These are phyloP conservation scores for Colletotrichum sp. DNA, from an alignment of 2,329 filamentous ascomycete genomes.

Conservation along the genomic window DNA sequence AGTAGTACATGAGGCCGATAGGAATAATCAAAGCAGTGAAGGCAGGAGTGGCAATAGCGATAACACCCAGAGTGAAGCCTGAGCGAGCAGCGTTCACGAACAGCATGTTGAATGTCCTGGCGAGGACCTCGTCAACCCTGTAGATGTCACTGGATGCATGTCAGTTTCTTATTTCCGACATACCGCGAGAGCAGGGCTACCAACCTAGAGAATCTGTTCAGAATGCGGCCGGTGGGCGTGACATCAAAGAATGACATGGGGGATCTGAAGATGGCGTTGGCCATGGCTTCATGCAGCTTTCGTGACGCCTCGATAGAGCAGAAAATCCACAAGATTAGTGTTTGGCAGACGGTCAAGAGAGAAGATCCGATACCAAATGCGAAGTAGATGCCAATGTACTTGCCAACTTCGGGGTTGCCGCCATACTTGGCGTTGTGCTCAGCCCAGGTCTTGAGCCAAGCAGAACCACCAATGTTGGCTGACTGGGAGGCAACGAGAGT, in stretches of 20 bases:
- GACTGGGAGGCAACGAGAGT: conserved; percentile 82
- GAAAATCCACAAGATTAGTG: conserved; percentile 97
- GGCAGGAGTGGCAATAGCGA: conserved; percentile 78
- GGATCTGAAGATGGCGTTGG: conserved; percentile 93
- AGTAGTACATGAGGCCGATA: conserved; percentile 80
- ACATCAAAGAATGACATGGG: conserved; percentile 99
- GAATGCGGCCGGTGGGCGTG: conserved; percentile 91
- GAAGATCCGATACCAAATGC: conserved; percentile 90
- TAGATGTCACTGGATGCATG: conserved; percentile 67
- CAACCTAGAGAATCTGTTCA: conserved; percentile 93
- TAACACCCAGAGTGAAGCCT: conserved; percentile 84
- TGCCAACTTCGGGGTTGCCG: conserved; percentile 77
- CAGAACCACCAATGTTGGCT: conserved; percentile 79
- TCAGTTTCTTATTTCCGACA: not conserved
- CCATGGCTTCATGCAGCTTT: conserved; percentile 97
- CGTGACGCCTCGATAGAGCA: conserved; percentile 98
- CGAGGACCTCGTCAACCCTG: conserved; percentile 88
- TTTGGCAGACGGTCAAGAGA: conserved; percentile 85
- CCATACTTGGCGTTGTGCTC: conserved; percentile 74
- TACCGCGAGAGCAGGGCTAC: conserved; percentile 31
- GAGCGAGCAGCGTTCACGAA: conserved; percentile 79
- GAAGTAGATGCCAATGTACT: conserved; percentile 95
- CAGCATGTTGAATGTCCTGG: conserved; percentile 97
- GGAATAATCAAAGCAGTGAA: conserved; percentile 85
- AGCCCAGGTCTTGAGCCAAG: conserved; percentile 95